Base-by-base conservation (phyloP, 2,329 filamentous ascomycete genomes). In the Sporothrix pallida region DNA sequence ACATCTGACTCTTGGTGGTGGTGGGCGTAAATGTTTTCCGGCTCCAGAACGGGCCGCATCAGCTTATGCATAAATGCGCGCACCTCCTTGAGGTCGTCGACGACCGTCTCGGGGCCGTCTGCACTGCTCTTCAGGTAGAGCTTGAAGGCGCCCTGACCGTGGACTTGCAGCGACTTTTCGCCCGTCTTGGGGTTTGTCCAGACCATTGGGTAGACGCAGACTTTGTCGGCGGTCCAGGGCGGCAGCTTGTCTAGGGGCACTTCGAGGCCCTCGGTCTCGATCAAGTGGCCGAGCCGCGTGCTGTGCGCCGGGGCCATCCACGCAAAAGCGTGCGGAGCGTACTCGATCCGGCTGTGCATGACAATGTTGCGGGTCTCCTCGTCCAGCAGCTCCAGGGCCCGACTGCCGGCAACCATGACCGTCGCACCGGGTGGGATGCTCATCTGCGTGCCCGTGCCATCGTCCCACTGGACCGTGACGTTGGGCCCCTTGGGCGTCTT, bases 251-350 rank as follows among this genome's bases (percentile, higher is more conserved):
- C 79, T 2, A 80, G 74, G 0, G 80, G 79, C 74, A 77, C 78
- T 74, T 81, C 76, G 9, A 71, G 62, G 12, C 75, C 75, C 46
- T 77, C 75, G 2, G 76, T 76, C 72, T 81, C 80, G 20, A 82
- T 71, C 9, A 78, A 75, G 73, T 82, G 81, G 15, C 81, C 80
- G 15, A 82, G 76, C 1, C 76, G 76, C 7, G 79, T 78, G 75
- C 79, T 81, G 52, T 78, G 79, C 0, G 80, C 80, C 1, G 80
- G 80, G 7, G 79, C 80, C 79, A 82, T 82, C 81, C 81, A 82
- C 70, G 80, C 79, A 76, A 82, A 82, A 2, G 80, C 79, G 70
- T 81, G 80, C 6, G 81, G 81, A 10, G 80, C 81, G 71, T 81
- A 81, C 73, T 82, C 81, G 71, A 82, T 80, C 62, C 77, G 77